phyloP scores from a whole-genome alignment of 2,329 filamentous ascomycete species.

The Diplodia mutila region DNA sequence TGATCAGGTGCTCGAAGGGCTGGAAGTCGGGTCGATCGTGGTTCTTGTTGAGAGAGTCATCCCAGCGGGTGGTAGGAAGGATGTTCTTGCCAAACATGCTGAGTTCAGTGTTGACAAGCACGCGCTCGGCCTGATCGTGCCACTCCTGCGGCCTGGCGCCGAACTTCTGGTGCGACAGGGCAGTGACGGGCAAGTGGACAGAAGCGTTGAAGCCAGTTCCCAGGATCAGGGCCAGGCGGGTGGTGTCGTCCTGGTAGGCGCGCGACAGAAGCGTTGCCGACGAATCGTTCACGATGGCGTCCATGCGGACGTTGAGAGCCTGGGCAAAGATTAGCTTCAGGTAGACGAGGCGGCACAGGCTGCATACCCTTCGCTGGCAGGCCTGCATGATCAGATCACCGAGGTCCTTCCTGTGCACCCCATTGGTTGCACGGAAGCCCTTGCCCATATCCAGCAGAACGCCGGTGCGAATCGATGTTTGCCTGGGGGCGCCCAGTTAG shows the following conservation, averaged over 20 bases:
- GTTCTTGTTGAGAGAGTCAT: slow-evolving; percentile 60
- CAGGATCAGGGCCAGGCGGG: slow-evolving; percentile 66
- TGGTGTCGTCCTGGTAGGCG: slow-evolving; percentile 63
- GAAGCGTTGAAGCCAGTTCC: slow-evolving; percentile 68
- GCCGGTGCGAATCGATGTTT: slow-evolving; percentile 63
- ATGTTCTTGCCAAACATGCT: slow-evolving; percentile 67
- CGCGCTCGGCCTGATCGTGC: slow-evolving; percentile 61
- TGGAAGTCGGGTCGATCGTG: slow-evolving; percentile 66
- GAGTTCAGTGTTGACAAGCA: slow-evolving; percentile 68
- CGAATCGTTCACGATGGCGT: slow-evolving; percentile 67
- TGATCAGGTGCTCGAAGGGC: slow-evolving; percentile 67
- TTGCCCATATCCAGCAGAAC: slow-evolving; percentile 67
- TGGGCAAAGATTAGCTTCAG: slow-evolving; percentile 32
- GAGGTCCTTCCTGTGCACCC: slow-evolving; percentile 62
- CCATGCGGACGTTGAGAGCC: slow-evolving; percentile 61
- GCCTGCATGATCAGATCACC: slow-evolving; percentile 62
- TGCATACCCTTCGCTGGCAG: slow-evolving; percentile 54
- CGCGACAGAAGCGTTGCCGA: slow-evolving; percentile 64
- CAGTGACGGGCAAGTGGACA: slow-evolving; percentile 61
- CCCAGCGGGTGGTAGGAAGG: slow-evolving; percentile 64
- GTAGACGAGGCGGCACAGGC: slow-evolving; percentile 7
- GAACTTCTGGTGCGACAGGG: slow-evolving; percentile 60
- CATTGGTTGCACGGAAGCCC: slow-evolving; percentile 64
- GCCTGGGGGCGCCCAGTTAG: slow-evolving; percentile 37
- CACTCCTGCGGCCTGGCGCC: slow-evolving; percentile 58